A percentile compares a stretch with the other conserved stretches of the same genome.
Conservation (phyloP, 495 filamentous ascomycete genomes). For the Penicillium samsonianum region DNA sequence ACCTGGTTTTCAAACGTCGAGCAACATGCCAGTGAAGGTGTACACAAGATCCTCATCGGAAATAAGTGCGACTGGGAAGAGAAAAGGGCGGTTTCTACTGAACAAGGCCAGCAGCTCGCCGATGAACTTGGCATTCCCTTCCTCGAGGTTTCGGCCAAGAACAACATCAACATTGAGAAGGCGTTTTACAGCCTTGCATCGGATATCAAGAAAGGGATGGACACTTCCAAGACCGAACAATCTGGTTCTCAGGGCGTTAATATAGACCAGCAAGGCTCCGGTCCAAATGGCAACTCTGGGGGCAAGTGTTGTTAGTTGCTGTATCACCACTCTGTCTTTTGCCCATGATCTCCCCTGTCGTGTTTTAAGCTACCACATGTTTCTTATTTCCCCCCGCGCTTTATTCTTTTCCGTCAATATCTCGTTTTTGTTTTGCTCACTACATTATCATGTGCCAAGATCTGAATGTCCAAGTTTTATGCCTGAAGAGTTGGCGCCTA, state of each 20-base stretch:
- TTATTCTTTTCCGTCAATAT: conserved; percentile 8
- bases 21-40: conserved; percentile 97
- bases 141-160: conserved; percentile 96
- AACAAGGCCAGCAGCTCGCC: conserved; percentile 89
- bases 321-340: conserved; percentile 22
- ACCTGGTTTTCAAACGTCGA: conserved; percentile 99
- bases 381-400: conserved; percentile 11
- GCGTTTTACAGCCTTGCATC: conserved; percentile 93
- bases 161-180: conserved; percentile 99
- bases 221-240: conserved; percentile 75
- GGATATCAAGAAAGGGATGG: conserved; percentile 90
- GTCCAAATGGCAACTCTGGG: conserved; percentile 58
- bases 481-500: conserved; percentile 22
- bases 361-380: conserved; percentile 3
- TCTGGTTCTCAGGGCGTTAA: conserved; percentile 64
- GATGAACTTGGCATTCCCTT: conserved; percentile 98
- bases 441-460: conserved; percentile 27
- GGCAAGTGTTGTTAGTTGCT: conserved; percentile 82
- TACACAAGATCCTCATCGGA: conserved; percentile 99
- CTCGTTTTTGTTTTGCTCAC: conserved; percentile 8
- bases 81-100: conserved; percentile 89
- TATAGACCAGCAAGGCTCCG: conserved; percentile 65
- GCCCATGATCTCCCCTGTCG: conserved; percentile 1
- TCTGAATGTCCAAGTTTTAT: conserved; percentile 24
- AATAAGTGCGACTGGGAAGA: conserved; percentile 99